Base-by-base conservation (phyloP, 805 yeast species). In the Candida insectalens region DNA sequence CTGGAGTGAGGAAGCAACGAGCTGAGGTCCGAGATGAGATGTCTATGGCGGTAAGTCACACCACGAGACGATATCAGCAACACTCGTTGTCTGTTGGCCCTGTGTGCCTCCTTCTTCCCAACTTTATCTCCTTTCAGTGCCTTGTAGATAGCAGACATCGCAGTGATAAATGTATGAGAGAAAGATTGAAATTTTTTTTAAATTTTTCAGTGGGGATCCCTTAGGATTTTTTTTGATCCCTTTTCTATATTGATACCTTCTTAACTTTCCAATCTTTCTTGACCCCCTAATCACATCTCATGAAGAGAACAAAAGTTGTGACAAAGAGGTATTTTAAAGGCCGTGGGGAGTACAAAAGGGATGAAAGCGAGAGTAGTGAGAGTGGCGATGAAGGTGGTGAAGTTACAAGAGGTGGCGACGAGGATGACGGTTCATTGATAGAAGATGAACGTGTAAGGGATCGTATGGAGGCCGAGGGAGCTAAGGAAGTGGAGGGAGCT, bases 21-120 rank as follows among this genome's bases (percentile, higher is more conserved):
- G 44, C 75, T 63, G 41, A 92, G 63, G 61, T 92, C 97, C 45
- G 73, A 71, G 42, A 92, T 84, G 50, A 92, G 63, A 60, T 92
- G 97, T 53, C 98, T 87, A 55, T 92, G 97, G 64, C 98, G 80
- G 55, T 66, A 85, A 19, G 95, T 87, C 37, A 89, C 83, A 45
- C 98, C 98, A 57, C 98, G 75, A 27, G 96, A 87, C 4, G 96
- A 82, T 49, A 89, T 82, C 38, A 92, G 69, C 39, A 92, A 65
- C 26, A 88, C 84, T 49, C 95, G 71, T 59, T 89, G 97, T 57
- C 83, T 80, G 60, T 89, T 89, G 59, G 74, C 72, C 55, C 75
- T 82, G 42, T 70, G 67, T 46, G 69, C 64, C 39, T 56, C 65
- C 19, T 57, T 63, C 37, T 68, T 66, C 6, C 46, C 47, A 14